A percentile compares a stretch with the other conserved stretches of the same genome.
Evolutionary conservation across 179 eudicot species (phyloP).

Genomic region (Nepenthes alata): DNA sequence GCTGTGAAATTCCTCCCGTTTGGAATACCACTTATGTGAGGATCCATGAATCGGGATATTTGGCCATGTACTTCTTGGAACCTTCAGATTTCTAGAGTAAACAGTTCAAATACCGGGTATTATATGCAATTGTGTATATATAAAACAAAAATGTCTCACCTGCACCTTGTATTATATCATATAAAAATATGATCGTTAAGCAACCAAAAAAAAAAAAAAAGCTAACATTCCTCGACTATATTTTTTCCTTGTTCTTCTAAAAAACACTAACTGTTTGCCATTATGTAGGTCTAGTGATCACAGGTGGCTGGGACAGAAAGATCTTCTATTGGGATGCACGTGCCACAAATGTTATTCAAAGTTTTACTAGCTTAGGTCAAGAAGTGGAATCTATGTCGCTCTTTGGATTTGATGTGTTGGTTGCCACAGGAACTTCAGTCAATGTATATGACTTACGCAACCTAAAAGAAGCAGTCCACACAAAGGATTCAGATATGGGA

Average conservation of each 20-base stretch:
- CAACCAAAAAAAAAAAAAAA: background rate
- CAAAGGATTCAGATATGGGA: conserved; percentile 27
- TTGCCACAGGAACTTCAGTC: conserved; percentile 52
- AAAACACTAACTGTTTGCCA: background rate
- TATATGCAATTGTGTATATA: no score
- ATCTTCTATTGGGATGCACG: conserved; percentile 67
- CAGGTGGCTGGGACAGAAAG: conserved; percentile 75
- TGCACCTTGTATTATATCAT: no score
- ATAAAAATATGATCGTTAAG: background rate
- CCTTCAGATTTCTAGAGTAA: no score
- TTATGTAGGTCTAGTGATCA: conserved; percentile 41
- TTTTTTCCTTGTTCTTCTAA: background rate
- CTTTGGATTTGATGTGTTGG: conserved; percentile 37
- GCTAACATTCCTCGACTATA: background rate
- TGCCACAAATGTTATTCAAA: conserved; percentile 19
- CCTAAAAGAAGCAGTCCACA: conserved; percentile 21
- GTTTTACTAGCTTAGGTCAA: conserved; percentile 19
- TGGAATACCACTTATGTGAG: no score
- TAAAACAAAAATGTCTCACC: no score
- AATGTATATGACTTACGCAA: conserved; percentile 54
- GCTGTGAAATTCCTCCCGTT: no score
- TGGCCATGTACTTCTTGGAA: no score
- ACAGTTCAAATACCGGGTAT: no score
- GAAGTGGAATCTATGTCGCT: conserved; percentile 64
- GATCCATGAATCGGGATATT: no score